A percentile compares a stretch with the other conserved stretches of the same genome.
Evolutionary conservation across 2,329 filamentous ascomycete species (phyloP).

Genomic region (Calonectria fujianensis): DNA sequence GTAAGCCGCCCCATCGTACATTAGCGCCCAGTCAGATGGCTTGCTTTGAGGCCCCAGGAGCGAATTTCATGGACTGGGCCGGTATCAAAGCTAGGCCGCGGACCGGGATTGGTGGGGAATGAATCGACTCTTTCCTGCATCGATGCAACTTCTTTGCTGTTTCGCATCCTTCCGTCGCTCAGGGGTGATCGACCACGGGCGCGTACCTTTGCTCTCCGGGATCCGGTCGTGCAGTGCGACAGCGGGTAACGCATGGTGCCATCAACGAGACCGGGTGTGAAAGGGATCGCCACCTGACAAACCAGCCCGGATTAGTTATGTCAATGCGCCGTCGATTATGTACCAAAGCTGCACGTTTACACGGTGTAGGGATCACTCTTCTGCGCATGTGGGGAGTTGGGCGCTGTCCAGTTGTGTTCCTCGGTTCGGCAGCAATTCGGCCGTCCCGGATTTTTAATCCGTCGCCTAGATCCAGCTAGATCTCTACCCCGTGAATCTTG

Average conservation of each 20-base stretch:
- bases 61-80: slow-evolving; percentile 35
- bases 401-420: slow-evolving; percentile 20
- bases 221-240: slow-evolving; percentile 27
- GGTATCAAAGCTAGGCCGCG: slow-evolving; percentile 38
- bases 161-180: slow-evolving; percentile 21
- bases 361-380: slow-evolving; percentile 46
- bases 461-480: slow-evolving; percentile 32
- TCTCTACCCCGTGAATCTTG: slow-evolving; percentile 40
- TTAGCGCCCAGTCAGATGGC: slow-evolving; percentile 41
- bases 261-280: slow-evolving; percentile 29
- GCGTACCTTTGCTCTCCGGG: slow-evolving; percentile 10
- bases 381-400: slow-evolving; percentile 38
- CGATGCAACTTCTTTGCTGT: slow-evolving; percentile 29
- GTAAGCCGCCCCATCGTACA: slow-evolving; percentile 41
- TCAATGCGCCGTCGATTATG: slow-evolving; percentile 42
- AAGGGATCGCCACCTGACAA: slow-evolving; percentile 39
- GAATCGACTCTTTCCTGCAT: slow-evolving; percentile 36
- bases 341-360: slow-evolving; percentile 35
- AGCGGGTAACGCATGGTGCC: slow-evolving; percentile 35
- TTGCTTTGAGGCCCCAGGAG: slow-evolving; percentile 26
- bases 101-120: slow-evolving; percentile 41
- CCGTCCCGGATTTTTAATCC: slow-evolving; percentile 30
- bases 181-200: slow-evolving; percentile 21
- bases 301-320: slow-evolving; percentile 31
- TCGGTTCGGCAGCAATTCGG: slow-evolving; percentile 26